Percentiles rank a stretch among this genome's conserved stretches.
These are phyloP conservation scores for Epichloe bromicola DNA, from an alignment of 2,329 filamentous ascomycete genomes.

Conservation along the genomic window DNA sequence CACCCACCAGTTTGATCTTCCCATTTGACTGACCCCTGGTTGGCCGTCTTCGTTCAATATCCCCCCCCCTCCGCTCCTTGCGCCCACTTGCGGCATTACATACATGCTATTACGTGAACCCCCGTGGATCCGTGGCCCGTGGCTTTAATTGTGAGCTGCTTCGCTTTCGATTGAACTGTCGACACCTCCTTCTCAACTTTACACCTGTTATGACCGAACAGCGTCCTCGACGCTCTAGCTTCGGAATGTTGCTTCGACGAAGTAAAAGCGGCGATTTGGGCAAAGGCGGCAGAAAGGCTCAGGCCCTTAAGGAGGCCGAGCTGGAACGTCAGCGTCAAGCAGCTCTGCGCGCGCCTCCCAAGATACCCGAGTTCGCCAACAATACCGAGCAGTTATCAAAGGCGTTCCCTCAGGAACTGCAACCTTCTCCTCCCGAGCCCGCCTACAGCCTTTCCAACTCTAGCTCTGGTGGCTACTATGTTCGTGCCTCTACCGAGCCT, in stretches of 20 bases:
- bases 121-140: not conserved
- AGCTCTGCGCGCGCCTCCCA: conserved; percentile 33
- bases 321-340: conserved; percentile 37
- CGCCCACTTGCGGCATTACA: not conserved
- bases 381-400: conserved; percentile 33
- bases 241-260: conserved; percentile 51
- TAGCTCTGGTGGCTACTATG: conserved; percentile 6
- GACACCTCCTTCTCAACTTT: conserved; percentile 5
- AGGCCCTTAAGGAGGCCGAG: conserved; percentile 38
- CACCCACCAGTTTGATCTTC: not conserved
- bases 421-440: conserved; percentile 42
- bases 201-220: conserved; percentile 18
- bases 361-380: conserved; percentile 39
- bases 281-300: conserved; percentile 45
- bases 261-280: conserved; percentile 54
- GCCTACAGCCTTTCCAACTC: conserved; percentile 43
- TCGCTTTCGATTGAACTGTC: not conserved
- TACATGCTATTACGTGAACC: not conserved
- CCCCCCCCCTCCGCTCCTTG: not conserved
- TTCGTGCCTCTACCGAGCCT: conserved; percentile 25
- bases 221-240: conserved; percentile 26
- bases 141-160: not conserved
- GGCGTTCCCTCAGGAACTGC: conserved; percentile 37
- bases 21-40: not conserved
- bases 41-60: not conserved